phyloP scores from a whole-genome alignment of 768 basidiomycete genomes.

The Termitomyces sp. region DNA sequence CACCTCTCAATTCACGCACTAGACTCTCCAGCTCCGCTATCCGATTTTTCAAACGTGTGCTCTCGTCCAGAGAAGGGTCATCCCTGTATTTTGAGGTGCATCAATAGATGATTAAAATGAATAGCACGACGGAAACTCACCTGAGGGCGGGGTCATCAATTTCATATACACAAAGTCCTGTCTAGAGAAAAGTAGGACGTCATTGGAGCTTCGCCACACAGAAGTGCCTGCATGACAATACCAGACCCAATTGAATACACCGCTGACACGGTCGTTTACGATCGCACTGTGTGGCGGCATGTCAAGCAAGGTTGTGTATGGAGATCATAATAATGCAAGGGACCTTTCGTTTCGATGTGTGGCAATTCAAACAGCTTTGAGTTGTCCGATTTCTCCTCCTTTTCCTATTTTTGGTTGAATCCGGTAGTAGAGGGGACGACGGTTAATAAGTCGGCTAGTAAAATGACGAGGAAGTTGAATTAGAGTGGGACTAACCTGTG shows the following conservation, averaged over 20 bases:
- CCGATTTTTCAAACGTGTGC: conserved; percentile 77
- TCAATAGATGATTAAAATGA: conserved; percentile 6
- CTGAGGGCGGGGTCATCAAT: conserved; percentile 85
- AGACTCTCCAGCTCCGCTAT: conserved; percentile 93
- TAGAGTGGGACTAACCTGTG: conserved; percentile 43
- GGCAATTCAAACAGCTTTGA: conserved; percentile 85
- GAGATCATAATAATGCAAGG: conserved; percentile 17
- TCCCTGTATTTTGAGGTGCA: conserved; percentile 46
- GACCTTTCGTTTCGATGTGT: conserved; percentile 93
- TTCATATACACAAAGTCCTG: conserved; percentile 93
- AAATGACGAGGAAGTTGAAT: conserved; percentile 20
- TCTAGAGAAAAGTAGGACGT: conserved; percentile 38
- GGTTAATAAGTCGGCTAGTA: conserved; percentile 49
- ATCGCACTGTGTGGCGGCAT: conserved; percentile 62
- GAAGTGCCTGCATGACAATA: conserved; percentile 27
- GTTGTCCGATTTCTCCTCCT: conserved; percentile 90
- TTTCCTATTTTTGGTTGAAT: conserved; percentile 58
- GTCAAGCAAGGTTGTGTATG: conserved; percentile 7
- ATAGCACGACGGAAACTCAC: conserved; percentile 32
- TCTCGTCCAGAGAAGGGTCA: conserved; percentile 86
- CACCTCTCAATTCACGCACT: conserved; percentile 84
- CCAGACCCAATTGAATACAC: conserved; percentile 87
- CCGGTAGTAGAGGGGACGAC: conserved; percentile 42
- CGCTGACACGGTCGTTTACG: conserved; percentile 87
- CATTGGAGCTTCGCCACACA: conserved; percentile 3